Evolutionary conservation across 352 stramenopile species (phyloP), one percentile per base, ranked within the genome.

Genomic region (Peronosclerospora sorghi): DNA sequence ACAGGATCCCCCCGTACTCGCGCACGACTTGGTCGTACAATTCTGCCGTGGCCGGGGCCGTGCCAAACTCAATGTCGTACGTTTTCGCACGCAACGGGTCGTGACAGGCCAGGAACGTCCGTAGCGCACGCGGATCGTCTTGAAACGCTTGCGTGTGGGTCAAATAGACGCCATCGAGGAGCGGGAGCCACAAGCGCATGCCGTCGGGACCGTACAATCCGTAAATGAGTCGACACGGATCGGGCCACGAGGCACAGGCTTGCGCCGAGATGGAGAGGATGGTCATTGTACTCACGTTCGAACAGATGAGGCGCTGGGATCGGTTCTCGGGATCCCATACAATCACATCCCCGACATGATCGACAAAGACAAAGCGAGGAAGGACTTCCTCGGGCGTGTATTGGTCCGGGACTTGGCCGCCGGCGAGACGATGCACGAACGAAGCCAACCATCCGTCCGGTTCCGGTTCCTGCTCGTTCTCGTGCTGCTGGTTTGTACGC

Each of bases 1-100:
- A 43, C 7, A 21, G 29, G 21, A 91, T 64, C 13, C n/a, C n/a
- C n/a, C 73, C 79, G 21, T 91, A 91, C 48, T 91, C 79, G 8
- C 48, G 41, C 12, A 88, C 49, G 3, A 88, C 65, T 45, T 86
- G 72, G 19, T 83, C 69, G 38, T 85, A 88, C 18, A 84, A 41
- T 29, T 86, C 73, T 1, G 64, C 66, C 0, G 73, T 82, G 2
- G 70, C 64, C 0, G 70, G 64, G 0, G 70, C 75, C 0, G 71
- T 80, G 23, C 71, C 73, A 32, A 88, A 88, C 43, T 88, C 76
- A 40, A 86, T 83, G 44, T 83, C 76, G 48, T 84, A 83, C 10
- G 75, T 86, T 43, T 86, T 83, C 0, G 73, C 70, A n/a, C 79
- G 72, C 38, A 85, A 45, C n/a, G 80, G 80, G 28, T 92, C 80